Evolutionary conservation across 768 basidiomycete genomes (phyloP).

Genomic region (Suillus weaverae): DNA sequence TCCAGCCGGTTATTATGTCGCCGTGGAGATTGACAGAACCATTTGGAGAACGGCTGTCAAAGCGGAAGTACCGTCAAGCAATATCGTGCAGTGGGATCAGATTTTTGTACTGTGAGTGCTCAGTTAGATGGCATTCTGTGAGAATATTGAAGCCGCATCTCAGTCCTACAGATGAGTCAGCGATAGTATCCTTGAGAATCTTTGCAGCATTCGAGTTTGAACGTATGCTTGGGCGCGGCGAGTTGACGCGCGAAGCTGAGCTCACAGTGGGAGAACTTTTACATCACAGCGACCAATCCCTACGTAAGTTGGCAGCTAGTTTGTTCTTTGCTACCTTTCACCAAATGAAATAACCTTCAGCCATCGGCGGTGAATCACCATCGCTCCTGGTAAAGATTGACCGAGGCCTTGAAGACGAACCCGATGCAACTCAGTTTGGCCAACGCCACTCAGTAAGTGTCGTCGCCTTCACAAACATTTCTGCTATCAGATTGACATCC

Average conservation of each 20-base stretch:
- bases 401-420: not conserved
- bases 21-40: conserved; percentile 4
- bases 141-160: not conserved
- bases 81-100: conserved; percentile 17
- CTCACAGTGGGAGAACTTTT: conserved; percentile 5
- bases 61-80: conserved; percentile 1
- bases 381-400: not conserved
- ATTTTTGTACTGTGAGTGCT: conserved; percentile 10
- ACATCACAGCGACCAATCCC: not conserved
- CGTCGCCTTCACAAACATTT: not conserved
- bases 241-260: conserved; percentile 7
- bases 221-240: conserved; percentile 14
- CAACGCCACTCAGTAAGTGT: not conserved
- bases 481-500: not conserved
- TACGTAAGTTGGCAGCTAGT: not conserved
- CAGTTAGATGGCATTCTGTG: not conserved
- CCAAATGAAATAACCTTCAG: not conserved
- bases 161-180: conserved; percentile 10
- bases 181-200: conserved; percentile 1
- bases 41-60: conserved; percentile 10
- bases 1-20: conserved; percentile 18
- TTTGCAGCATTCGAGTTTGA: conserved; percentile 13
- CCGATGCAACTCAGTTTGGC: not conserved
- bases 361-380: not conserved
- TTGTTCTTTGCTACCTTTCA: too few species aligned